Percentiles rank a stretch among this genome's conserved stretches.
Evolutionary conservation across 805 yeast species (phyloP).

Genomic region (Candida piceae): DNA sequence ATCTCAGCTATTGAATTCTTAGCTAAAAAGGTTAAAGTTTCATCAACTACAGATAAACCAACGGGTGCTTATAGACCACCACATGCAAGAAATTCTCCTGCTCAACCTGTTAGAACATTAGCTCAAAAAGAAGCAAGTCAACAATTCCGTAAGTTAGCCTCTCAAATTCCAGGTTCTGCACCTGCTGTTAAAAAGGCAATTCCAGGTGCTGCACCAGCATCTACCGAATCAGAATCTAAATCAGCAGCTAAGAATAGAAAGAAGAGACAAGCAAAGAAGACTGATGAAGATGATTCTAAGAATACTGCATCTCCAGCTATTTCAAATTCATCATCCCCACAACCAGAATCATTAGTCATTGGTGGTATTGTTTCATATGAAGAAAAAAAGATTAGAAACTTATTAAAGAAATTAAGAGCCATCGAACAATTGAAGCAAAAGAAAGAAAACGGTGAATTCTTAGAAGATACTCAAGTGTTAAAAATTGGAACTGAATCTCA

Average conservation of each 20-base stretch:
- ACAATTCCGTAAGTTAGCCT: slow-evolving; percentile 20
- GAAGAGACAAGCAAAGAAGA: slow-evolving; percentile 61
- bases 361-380: slow-evolving; percentile 71
- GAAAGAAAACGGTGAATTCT: slow-evolving; percentile 73
- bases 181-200: slow-evolving; percentile 34
- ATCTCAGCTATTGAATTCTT: slow-evolving; percentile 58
- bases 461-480: slow-evolving; percentile 89
- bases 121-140: slow-evolving; percentile 50
- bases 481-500: slow-evolving; percentile 85
- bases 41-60: slow-evolving; percentile 41
- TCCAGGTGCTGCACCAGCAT: slow-evolving; percentile 50
- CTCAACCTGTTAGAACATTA: slow-evolving; percentile 42
- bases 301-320: slow-evolving; percentile 3
- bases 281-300: slow-evolving; percentile 14
- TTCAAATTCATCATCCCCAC: slow-evolving; percentile 6
- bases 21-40: slow-evolving; percentile 34
- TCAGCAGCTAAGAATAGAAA: slow-evolving; percentile 69
- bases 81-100: slow-evolving; percentile 56
- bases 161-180: slow-evolving; percentile 24
- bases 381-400: slow-evolving; percentile 86
- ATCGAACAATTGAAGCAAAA: slow-evolving; percentile 85
- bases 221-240: slow-evolving; percentile 45
- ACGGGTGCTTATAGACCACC: slow-evolving; percentile 97
- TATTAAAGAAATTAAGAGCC: slow-evolving; percentile 92
- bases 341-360: slow-evolving; percentile 36